Evolutionary conservation across 2,329 filamentous ascomycete species (phyloP), one percentile per base, ranked within the genome.

Genomic region (Diaporthe sp.): DNA sequence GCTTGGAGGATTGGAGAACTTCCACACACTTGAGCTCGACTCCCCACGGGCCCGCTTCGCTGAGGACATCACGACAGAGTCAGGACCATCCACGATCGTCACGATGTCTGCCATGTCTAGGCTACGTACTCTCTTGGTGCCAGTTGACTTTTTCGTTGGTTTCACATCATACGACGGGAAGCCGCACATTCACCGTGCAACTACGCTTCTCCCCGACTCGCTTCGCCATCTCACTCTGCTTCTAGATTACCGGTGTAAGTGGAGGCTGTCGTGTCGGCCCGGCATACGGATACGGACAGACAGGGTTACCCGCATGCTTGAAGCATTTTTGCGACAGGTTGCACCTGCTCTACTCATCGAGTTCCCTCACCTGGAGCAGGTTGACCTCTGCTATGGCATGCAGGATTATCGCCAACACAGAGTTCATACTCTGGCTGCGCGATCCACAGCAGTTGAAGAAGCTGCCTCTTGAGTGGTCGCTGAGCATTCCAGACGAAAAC

Each of bases 21-120:
- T 62, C 12, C 58, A 62, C 58, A 62, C 58, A 28, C 13, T 62
- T 9, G 58, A 28, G 58, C 7, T 62, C 7, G n/a, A 61, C 13
- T 15, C 6, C 17, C 1, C 7, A 2, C n/a, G n/a, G 5, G 8
- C 2, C 2, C 1, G 13, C 4, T 62, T 28, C 6, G 3, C 2
- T 15, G 4, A 3, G n/a, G 6, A 17, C 22, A 44, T 19, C 37
- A 28, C 13, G 19, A 44, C 58, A 10, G n/a, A 3, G 1, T 28
- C 37, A 10, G 58, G 37, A 12, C 15, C n/a, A 19, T 19, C n/a
- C 19, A 44, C 7, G 9, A 7, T 28, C 6, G n/a, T 53, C n/a
- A 53, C 3, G 15, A 13, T 44, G 13, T 44, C 42, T 19, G 42
- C 9, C 19, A 3, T 68, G 31, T 17, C 46, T 0, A 34, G 10